Percentiles rank a stretch among this genome's conserved stretches.
phyloP scores from a whole-genome alignment of 805 yeast species.

The Teunomyces lycoperdinae region DNA sequence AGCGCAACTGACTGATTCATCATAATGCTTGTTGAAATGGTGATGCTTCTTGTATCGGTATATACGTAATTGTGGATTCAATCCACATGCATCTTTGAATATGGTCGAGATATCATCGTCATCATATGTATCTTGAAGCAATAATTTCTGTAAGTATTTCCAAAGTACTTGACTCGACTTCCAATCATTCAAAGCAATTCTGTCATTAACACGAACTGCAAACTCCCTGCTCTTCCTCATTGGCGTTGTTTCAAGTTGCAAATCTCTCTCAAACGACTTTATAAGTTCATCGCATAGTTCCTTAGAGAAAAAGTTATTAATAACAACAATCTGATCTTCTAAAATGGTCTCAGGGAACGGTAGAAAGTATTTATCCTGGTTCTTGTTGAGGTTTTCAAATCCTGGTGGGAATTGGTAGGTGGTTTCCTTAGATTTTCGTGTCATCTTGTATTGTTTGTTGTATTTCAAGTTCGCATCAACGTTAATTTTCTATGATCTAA shows the following conservation, averaged over 20 bases:
- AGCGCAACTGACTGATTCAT: constrained; percentile 47
- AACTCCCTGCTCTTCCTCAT: constrained; percentile 47
- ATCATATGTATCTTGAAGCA: constrained; percentile 25
- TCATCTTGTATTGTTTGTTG: neutral
- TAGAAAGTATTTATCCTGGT: constrained; percentile 12
- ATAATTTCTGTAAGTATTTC: constrained; percentile 35
- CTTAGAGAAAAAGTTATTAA: constrained; percentile 36
- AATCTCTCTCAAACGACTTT: constrained; percentile 22
- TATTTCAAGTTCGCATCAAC: neutral
- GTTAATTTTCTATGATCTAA: neutral
- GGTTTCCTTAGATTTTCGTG: neutral
- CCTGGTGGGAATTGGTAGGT: constrained; percentile 17
- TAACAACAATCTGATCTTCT: constrained; percentile 38
- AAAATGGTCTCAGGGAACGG: constrained; percentile 23
- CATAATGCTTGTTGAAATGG: constrained; percentile 59
- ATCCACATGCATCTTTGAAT: constrained; percentile 42
- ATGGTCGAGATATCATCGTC: constrained; percentile 22
- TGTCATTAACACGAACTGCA: constrained; percentile 58
- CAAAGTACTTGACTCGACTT: constrained; percentile 40
- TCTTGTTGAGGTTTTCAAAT: constrained; percentile 11
- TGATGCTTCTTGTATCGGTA: constrained; percentile 58
- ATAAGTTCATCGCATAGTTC: constrained; percentile 41
- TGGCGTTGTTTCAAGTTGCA: constrained; percentile 47
- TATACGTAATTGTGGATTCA: constrained; percentile 55
- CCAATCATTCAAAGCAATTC: constrained; percentile 41